Conservation (phyloP, 225 moss, liverwort and hornwort species). For the Ulota crispa region DNA sequence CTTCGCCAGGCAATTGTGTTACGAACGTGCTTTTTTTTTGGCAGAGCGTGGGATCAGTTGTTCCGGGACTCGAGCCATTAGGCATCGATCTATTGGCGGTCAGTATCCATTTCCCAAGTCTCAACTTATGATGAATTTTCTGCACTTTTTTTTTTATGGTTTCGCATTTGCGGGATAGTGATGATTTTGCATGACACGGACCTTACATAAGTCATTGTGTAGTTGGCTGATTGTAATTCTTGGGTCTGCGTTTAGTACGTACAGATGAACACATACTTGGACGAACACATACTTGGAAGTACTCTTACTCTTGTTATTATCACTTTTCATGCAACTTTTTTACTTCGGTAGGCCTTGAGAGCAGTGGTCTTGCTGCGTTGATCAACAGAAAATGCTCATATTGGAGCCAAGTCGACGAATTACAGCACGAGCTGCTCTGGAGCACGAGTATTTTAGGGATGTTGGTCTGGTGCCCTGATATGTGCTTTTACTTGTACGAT, state of each 20-base stretch:
- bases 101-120: slow-evolving; percentile 26
- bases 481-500: slow-evolving; percentile 27
- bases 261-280: neutral
- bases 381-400: slow-evolving; percentile 86
- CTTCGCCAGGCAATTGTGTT: slow-evolving; percentile 5
- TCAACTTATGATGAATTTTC: neutral
- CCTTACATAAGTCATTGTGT: neutral
- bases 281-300: neutral
- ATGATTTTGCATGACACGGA: neutral
- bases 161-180: neutral
- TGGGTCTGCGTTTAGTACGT: neutral
- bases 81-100: slow-evolving; percentile 86
- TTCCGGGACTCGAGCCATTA: slow-evolving; percentile 76
- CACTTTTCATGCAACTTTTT: neutral
- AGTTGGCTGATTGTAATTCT: neutral
- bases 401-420: slow-evolving; percentile 91
- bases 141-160: neutral
- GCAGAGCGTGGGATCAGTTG: slow-evolving; percentile 83
- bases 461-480: slow-evolving; percentile 79
- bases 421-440: slow-evolving; percentile 84
- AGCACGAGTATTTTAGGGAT: slow-evolving; percentile 97
- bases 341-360: neutral
- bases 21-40: slow-evolving; percentile 12
- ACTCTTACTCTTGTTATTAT: neutral
- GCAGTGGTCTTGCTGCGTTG: slow-evolving; percentile 5